phyloP scores from a whole-genome alignment of 2,329 filamentous ascomycete species.

The Penicillium nordicum region DNA sequence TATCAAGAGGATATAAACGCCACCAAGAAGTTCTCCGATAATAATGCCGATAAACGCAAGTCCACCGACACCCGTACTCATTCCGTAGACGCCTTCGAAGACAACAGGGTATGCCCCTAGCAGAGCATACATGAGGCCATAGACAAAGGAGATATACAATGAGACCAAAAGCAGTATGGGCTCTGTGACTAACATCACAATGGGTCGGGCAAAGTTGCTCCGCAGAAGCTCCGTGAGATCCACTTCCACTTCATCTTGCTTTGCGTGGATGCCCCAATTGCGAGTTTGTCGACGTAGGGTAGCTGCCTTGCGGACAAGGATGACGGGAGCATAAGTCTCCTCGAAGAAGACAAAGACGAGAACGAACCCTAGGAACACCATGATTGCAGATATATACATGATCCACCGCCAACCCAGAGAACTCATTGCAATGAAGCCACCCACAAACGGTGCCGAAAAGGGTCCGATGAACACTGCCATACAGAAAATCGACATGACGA shows the following conservation, averaged over 20 bases:
- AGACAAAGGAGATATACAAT: constrained; percentile 33
- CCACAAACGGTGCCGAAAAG: constrained; percentile 47
- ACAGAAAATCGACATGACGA: constrained; percentile 47
- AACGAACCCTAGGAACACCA: constrained; percentile 46
- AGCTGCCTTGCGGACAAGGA: constrained; percentile 52
- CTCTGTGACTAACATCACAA: constrained; percentile 36
- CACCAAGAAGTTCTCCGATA: constrained; percentile 66
- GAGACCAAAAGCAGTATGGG: constrained; percentile 36
- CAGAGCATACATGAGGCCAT: constrained; percentile 31
- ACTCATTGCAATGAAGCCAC: constrained; percentile 49
- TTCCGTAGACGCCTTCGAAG: constrained; percentile 42
- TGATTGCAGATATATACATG: constrained; percentile 48
- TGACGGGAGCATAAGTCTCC: constrained; percentile 53
- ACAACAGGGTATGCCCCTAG: constrained; percentile 37
- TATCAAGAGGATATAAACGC: constrained; percentile 59
- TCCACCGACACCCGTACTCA: constrained; percentile 67
- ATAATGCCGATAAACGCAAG: constrained; percentile 85
- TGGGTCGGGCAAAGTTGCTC: constrained; percentile 45
- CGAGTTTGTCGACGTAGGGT: constrained; percentile 50
- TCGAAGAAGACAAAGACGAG: constrained; percentile 42
- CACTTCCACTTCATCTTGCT: constrained; percentile 50
- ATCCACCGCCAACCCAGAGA: constrained; percentile 51
- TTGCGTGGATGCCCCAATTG: constrained; percentile 58
- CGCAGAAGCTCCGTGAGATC: constrained; percentile 45
- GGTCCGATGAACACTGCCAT: constrained; percentile 49